Base-by-base conservation (phyloP, 2,329 filamentous ascomycete species). In the Diplodia scrobiculata region DNA sequence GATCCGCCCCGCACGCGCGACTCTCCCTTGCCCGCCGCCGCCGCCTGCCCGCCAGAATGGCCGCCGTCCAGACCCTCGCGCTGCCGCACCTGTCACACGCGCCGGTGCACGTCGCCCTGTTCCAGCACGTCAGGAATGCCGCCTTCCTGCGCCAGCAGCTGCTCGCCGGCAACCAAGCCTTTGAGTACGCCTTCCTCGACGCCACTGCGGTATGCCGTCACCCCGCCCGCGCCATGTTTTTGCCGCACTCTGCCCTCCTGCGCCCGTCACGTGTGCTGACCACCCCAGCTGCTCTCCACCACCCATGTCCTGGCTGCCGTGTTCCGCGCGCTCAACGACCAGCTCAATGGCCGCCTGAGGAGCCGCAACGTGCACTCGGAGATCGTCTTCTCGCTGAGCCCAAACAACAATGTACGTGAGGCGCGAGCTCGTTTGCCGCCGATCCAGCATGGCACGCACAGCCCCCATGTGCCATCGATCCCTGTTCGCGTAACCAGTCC, bases 111-210 rank as follows among this genome's bases (percentile, higher is more conserved):
- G 79, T 91, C 59, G 88, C 87, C 51, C 80, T 97, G 36, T 97
- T 95, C 80, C 84, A 82, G 25, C 81, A 91, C 75, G 86, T 98
- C 66, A 76, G 84, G 68, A 99, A 99, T 76, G 85, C 92, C 11
- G 79, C 85, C 0, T 92, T 89, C 73, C 82, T 99, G 51, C 89
- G 92, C 63, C 83, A 89, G 71, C 93, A 97, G 79, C 86, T 99
- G 5, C 83, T 98, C n/a, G 84, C 87, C 5, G 90, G 91, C 63
- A 97, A 98, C 74, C 74, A 86, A 11, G 88, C 89, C 9, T 98
- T 93, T 72, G 92, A 98, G 78, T 98, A 98, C 82, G 92, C 93
- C 38, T 90, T 99, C 70, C 85, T 99, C 54, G 94, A 99, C 79
- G 92, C 92, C 21, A 87, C 86, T 53, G 86, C 91, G 76, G 89